Percentiles rank a stretch among this genome's conserved stretches.
Conservation (phyloP, 164 flowering plant species). For the Dillenia turbinata region DNA sequence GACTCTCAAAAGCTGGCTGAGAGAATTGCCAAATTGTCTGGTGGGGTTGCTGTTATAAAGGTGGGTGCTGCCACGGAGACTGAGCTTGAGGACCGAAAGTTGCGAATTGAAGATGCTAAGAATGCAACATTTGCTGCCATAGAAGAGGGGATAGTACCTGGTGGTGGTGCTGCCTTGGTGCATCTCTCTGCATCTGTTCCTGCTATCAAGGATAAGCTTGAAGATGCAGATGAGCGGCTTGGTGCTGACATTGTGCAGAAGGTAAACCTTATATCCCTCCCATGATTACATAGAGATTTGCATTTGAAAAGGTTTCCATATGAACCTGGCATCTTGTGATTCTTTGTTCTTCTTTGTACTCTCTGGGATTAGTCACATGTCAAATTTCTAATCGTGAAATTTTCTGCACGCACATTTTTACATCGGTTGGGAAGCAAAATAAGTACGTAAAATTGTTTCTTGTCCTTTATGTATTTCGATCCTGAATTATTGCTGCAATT, state of each 20-base stretch:
- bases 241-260: conserved; percentile 96
- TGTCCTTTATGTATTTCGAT: too few species aligned
- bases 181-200: conserved; percentile 75
- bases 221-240: conserved; percentile 77
- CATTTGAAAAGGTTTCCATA: too few species aligned
- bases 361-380: too few species aligned
- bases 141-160: conserved; percentile 98
- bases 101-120: conserved; percentile 97
- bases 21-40: conserved; percentile 96
- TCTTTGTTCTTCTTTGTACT: too few species aligned
- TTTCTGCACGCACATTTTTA: too few species aligned
- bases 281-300: too few species aligned
- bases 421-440: too few species aligned
- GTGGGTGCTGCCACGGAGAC: conserved; percentile 99
- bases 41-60: conserved; percentile 97
- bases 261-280: conserved; percentile 32
- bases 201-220: conserved; percentile 73
- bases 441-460: too few species aligned
- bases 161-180: conserved; percentile 94
- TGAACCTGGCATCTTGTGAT: too few species aligned
- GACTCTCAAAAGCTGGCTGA: conserved; percentile 94
- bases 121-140: conserved; percentile 99
- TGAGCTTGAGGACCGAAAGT: conserved; percentile 96
- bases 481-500: too few species aligned
- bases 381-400: too few species aligned